Conservation (phyloP, 257 asterid species). For the Penstemon eatonii region DNA sequence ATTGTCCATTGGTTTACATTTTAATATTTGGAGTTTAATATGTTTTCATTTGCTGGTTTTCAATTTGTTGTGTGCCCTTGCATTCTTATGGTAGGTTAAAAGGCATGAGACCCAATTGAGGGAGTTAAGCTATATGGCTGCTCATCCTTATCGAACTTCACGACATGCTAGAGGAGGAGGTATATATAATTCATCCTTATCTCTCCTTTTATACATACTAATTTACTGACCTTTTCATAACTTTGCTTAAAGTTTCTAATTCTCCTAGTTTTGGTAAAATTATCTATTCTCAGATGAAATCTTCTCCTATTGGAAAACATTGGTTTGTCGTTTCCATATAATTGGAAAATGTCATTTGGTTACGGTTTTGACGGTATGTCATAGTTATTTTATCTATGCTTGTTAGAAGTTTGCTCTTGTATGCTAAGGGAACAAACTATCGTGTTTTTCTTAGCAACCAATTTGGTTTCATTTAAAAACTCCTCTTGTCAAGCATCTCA, state of each 20-base stretch:
- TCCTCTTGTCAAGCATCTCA: no score
- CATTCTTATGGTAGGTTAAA: slow-evolving; percentile 48
- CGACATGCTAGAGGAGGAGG: slow-evolving; percentile 43
- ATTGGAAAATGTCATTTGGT: no score
- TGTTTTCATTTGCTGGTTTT: background rate
- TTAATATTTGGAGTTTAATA: background rate
- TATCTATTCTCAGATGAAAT: background rate
- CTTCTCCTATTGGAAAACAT: background rate
- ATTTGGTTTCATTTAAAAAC: no score
- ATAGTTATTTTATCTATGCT: no score
- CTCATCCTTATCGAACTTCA: slow-evolving; percentile 47
- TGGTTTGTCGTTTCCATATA: background rate
- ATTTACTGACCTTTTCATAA: background rate
- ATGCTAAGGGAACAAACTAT: background rate
- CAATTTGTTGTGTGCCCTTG: slow-evolving; percentile 1
- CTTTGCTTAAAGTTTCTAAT: background rate
- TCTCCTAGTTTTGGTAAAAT: no score
- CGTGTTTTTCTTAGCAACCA: no score
- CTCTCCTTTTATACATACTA: background rate
- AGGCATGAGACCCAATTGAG: slow-evolving; percentile 60
- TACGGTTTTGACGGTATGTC: no score
- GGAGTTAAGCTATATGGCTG: slow-evolving; percentile 53
- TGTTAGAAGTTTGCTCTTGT: background rate
- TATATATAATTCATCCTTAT: slow-evolving; percentile 25
- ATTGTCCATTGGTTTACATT: background rate